Percentiles rank a stretch among this genome's conserved stretches.
phyloP scores from a whole-genome alignment of 768 basidiomycete genomes.

The Boletus patriciae region DNA sequence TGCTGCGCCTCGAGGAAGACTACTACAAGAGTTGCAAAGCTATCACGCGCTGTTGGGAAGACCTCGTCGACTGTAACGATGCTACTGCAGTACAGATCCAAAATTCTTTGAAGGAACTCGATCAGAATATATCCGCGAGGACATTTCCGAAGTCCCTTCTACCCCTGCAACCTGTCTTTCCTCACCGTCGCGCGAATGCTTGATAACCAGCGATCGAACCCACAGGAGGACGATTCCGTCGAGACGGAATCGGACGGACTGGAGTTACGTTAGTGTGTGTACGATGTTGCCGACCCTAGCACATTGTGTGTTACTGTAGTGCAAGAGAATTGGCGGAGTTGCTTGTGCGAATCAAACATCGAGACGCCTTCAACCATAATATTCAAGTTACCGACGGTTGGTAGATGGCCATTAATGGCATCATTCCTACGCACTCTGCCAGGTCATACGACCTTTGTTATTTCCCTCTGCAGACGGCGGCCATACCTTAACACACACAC shows the following conservation, averaged over 20 bases:
- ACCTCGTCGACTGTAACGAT: constrained; percentile 41
- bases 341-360: background rate
- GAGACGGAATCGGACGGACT: background rate
- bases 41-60: constrained; percentile 42
- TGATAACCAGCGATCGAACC: background rate
- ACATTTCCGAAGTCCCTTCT: constrained; percentile 50
- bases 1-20: constrained; percentile 56
- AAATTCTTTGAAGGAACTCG: constrained; percentile 47
- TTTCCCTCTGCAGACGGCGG: background rate
- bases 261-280: background rate
- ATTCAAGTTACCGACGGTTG: background rate
- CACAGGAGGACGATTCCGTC: background rate
- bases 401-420: constrained; percentile 10
- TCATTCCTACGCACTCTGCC: constrained; percentile 6
- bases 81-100: constrained; percentile 38
- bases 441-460: background rate
- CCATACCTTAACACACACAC: background rate
- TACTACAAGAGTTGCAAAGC: constrained; percentile 46
- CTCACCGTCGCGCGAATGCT: constrained; percentile 3
- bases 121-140: constrained; percentile 48
- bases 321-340: background rate
- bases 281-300: background rate
- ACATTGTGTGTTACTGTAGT: background rate
- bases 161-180: constrained; percentile 26
- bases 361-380: background rate